Base-by-base conservation (phyloP, 176 grass and related monocot genomes). In the Aegilops bicornis region DNA sequence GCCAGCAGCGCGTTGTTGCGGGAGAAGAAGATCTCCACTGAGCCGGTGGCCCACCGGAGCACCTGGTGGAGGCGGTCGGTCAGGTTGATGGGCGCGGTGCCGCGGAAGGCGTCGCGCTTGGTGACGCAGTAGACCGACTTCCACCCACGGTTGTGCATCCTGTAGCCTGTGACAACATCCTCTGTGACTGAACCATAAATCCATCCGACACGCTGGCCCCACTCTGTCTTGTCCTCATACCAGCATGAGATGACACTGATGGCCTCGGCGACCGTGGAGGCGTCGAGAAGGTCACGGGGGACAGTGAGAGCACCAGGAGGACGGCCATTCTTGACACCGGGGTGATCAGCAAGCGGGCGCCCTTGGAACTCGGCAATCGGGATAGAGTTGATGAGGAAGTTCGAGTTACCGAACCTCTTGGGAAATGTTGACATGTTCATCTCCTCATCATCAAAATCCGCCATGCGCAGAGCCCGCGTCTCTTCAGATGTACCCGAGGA, bases 111-210 rank as follows among this genome's bases (percentile, higher is more conserved):
- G 19, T 99, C 97, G 0, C 90, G 94, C 87, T 99, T 99, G 42
- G 97, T 99, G 14, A 99, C 97, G 77, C 97, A 99, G 84, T 99
- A 99, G 22, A 99, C 94, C 0, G 97, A 99, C 79, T 90, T 99
- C 97, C 97, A 99, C 10, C 97, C 97, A 77, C 97, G 86, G 87
- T 99, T 99, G 87, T 99, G 97, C 97, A 99, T 99, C 68, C 97
- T 68, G 82, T 94, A 99, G n/a, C 97, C 97, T 22, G 97, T 99
- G n/a, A 99, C 92, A 33, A 99, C 97, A 86, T 99, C 97, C 83
- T 99, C 97, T 43, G 97, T 97, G 10, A 99, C 97, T 9, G 97
- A 99, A 6, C 97, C 97, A 54, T 99, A 99, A 72, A 99, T 99
- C 97, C 97, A 99, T 36, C 97, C 97, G 22, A 99, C 97, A 73